Conservation (phyloP, 1,284 basidiomycete species). For the Peniophora sp. region DNA sequence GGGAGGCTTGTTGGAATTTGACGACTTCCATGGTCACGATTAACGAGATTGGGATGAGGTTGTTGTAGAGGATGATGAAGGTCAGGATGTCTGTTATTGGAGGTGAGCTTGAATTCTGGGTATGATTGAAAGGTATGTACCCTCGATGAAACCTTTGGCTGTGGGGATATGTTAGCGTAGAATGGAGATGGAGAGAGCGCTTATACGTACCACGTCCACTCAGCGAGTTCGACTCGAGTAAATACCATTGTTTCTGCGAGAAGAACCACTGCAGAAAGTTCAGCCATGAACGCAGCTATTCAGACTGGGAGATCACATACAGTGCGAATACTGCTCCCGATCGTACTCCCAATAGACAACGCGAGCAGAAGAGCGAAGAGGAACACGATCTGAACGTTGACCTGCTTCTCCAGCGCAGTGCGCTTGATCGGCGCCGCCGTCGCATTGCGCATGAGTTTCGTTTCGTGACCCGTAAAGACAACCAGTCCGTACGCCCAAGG, state of each 20-base stretch:
- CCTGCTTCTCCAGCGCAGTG: slow-evolving; percentile 93
- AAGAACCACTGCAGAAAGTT: slow-evolving; percentile 62
- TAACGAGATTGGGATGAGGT: slow-evolving; percentile 97
- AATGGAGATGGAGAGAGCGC: not conserved
- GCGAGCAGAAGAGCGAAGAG: slow-evolving; percentile 85
- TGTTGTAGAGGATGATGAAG: slow-evolving; percentile 99
- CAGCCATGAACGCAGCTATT: not conserved
- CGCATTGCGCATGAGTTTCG: slow-evolving; percentile 93
- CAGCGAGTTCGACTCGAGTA: slow-evolving; percentile 51
- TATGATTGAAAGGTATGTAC: slow-evolving; percentile 26
- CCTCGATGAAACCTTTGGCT: slow-evolving; percentile 81
- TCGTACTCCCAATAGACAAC: slow-evolving; percentile 85
- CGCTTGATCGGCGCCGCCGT: slow-evolving; percentile 96
- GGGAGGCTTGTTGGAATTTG: slow-evolving; percentile 94
- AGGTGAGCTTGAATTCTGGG: slow-evolving; percentile 7
- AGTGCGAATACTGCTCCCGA: slow-evolving; percentile 84
- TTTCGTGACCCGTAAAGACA: slow-evolving; percentile 97
- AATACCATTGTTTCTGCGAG: slow-evolving; percentile 78
- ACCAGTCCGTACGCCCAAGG: slow-evolving; percentile 94
- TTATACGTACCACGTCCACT: slow-evolving; percentile 48
- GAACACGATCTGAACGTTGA: slow-evolving; percentile 96
- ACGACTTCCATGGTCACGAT: slow-evolving; percentile 99
- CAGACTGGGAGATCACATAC: slow-evolving; percentile 18
- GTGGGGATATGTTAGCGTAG: slow-evolving; percentile 1
- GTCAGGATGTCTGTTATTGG: slow-evolving; percentile 77